Conservation (phyloP, 106 monocot genomes). For the Alisma plantagoaquatica region DNA sequence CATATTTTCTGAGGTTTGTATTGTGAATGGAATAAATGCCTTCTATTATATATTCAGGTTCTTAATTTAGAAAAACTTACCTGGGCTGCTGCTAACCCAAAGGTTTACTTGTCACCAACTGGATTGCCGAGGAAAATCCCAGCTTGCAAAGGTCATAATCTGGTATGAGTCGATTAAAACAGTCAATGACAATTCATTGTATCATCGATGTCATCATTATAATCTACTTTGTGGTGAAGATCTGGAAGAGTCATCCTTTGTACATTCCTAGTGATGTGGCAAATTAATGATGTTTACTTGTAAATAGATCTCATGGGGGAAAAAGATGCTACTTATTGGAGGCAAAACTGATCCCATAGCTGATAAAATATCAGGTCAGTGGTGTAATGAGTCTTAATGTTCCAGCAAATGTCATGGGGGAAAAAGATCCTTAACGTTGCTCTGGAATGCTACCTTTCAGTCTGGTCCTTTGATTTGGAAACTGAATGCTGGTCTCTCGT, state of each 20-base stretch:
- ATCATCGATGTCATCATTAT: neutral
- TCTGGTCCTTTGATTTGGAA: constrained; percentile 81
- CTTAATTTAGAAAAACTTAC: constrained; percentile 77
- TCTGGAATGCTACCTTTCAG: constrained; percentile 21
- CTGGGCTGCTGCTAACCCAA: constrained; percentile 54
- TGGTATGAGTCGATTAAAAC: constrained; percentile 27
- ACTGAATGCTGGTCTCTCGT: constrained; percentile 79
- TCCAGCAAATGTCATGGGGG: neutral
- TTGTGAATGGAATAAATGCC: no score
- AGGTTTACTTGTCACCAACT: constrained; percentile 48
- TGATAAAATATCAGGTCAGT: constrained; percentile 57
- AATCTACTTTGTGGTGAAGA: neutral
- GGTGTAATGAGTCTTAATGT: neutral
- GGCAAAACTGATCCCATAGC: constrained; percentile 59
- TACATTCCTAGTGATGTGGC: neutral
- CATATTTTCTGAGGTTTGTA: no score
- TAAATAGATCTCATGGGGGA: constrained; percentile 72
- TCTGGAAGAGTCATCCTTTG: neutral
- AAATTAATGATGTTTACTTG: constrained; percentile 1
- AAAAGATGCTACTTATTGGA: constrained; percentile 63
- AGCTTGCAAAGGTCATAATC: constrained; percentile 79
- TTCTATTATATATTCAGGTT: no score
- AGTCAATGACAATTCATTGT: neutral
- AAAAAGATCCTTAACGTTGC: neutral
- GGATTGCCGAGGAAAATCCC: constrained; percentile 58